Evolutionary conservation across 768 basidiomycete species (phyloP).

Genomic region (Russula compacta): DNA sequence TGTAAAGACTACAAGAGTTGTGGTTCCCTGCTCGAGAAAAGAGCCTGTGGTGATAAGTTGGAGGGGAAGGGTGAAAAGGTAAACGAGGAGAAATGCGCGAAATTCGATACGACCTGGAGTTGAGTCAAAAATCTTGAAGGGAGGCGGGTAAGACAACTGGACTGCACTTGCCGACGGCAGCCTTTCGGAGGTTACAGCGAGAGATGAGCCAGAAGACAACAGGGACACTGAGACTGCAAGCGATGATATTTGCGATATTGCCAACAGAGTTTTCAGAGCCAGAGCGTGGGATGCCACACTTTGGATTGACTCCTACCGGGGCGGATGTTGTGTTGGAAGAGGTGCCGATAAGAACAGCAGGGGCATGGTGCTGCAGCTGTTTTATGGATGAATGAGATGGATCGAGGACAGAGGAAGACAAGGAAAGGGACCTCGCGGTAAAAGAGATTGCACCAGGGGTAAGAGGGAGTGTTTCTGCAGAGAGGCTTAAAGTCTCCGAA

Average conservation of each 20-base stretch:
- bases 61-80: conserved; percentile 64
- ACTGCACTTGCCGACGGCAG: conserved; percentile 63
- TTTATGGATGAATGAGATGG: conserved; percentile 6
- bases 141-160: not conserved
- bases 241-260: conserved; percentile 80
- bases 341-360: conserved; percentile 30
- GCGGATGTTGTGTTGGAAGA: conserved; percentile 43
- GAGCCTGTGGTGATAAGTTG: conserved; percentile 78
- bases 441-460: conserved; percentile 93
- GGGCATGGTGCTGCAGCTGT: conserved; percentile 28
- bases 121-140: not conserved
- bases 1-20: conserved; percentile 56
- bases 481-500: conserved; percentile 70
- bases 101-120: conserved; percentile 59
- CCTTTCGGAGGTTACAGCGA: conserved; percentile 56
- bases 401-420: conserved; percentile 13
- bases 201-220: conserved; percentile 49
- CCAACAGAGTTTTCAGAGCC: conserved; percentile 53
- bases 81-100: conserved; percentile 52
- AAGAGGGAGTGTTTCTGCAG: conserved; percentile 63
- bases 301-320: conserved; percentile 75
- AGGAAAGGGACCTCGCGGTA: conserved; percentile 61
- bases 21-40: conserved; percentile 69
- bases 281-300: conserved; percentile 65
- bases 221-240: conserved; percentile 65